Base-by-base conservation (phyloP, 2,329 filamentous ascomycete species). In the Neonectria magnoliae region DNA sequence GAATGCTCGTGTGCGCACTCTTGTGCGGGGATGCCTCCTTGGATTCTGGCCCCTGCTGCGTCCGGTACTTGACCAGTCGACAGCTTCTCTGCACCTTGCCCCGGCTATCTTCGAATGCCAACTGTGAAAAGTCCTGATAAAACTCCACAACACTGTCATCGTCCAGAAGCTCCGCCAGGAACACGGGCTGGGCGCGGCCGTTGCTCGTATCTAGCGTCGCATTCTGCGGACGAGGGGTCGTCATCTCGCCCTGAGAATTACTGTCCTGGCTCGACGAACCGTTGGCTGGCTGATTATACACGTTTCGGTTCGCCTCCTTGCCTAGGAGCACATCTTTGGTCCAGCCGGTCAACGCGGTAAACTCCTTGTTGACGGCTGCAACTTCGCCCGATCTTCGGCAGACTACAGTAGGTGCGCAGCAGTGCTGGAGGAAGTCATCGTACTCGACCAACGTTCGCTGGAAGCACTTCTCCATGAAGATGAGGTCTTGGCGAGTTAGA, bases 381-480 rank as follows among this genome's bases (percentile, higher is more conserved):
- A 99, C 90, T 78, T 98, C 96, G 55, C 96, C 96, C 0, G 94
- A 97, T 52, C 96, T 89, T 52, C 96, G 90, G 75, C 93, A 97
- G 27, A 98, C 93, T 62, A 99, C 89, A 0, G 94, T 97, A 0
- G 96, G 96, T 4, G 94, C 97, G 42, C 93, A 93, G 65, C 91
- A 93, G 68, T 93, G 90, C 62, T 93, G 90, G 82, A 98, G 92
- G 70, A 97, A 96, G 69, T 97, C 93, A 76, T 98, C 93, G 74
- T 97, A 97, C 76, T 97, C 94, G 75, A 94, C 93, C 11, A 98
- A 84, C 0, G 93, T 97, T 41, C 96, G 89, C 79, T 99, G 96
- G 76, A 98, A 93, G 74, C 93, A 97, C 80, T 97, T 97, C 78
- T 99, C 96, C 92, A 97, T 97, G 78, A 98, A 98, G 22, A 99